These are phyloP conservation scores for Phaeophleospora eucalypticola DNA, from an alignment of 2,329 filamentous ascomycete genomes.

Conservation along the genomic window DNA sequence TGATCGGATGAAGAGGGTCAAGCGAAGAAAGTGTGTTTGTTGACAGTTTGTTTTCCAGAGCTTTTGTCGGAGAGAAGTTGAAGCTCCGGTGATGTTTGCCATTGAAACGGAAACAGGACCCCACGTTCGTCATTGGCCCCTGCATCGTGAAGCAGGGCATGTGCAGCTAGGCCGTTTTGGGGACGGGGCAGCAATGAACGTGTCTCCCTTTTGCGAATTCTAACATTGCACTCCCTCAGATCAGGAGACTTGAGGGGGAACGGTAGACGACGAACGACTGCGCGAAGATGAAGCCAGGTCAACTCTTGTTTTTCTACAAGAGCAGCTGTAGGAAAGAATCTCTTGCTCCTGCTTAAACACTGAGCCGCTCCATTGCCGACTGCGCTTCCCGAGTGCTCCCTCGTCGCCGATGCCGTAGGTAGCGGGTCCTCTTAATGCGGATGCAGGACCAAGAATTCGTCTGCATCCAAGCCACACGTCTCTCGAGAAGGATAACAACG, in stretches of 20 bases:
- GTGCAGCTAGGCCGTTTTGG: not conserved
- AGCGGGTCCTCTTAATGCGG: not conserved
- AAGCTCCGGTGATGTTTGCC: not conserved
- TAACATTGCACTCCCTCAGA: too few species aligned
- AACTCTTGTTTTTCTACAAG: too few species aligned
- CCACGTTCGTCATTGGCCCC: not conserved
- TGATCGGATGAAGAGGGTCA: not conserved
- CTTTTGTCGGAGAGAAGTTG: not conserved
- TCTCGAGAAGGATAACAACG: not conserved
- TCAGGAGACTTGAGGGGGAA: too few species aligned
- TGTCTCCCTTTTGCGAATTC: too few species aligned
- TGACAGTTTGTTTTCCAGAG: not conserved
- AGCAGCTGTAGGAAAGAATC: too few species aligned
- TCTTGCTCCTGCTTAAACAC: constrained; percentile 5
- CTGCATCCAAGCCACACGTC: too few species aligned
- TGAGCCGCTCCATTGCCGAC: constrained; percentile 1
- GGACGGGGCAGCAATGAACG: not conserved
- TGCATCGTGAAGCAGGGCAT: not conserved
- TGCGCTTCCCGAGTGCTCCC: not conserved
- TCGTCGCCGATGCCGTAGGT: not conserved
- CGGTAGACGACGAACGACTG: too few species aligned
- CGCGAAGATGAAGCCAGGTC: too few species aligned
- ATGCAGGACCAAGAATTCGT: not conserved
- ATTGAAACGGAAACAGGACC: not conserved
- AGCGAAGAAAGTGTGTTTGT: not conserved